Evolutionary conservation across 331 rosid genomes (phyloP), one percentile per base, ranked within the genome.

Genomic region (Quercus tomentella): DNA sequence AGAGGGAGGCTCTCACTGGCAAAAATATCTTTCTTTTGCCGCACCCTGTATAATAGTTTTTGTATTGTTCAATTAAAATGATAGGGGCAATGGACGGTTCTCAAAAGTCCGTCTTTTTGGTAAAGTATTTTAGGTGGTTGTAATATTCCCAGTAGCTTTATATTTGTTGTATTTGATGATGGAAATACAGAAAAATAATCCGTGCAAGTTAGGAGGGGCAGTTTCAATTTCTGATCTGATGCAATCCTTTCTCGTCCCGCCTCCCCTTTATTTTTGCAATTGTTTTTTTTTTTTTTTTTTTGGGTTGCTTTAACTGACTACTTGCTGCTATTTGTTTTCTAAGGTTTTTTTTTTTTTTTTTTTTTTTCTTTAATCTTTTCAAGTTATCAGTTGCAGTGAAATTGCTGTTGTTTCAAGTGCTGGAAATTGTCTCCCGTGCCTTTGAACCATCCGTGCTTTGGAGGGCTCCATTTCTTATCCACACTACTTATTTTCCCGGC

Each of bases 81-180:
- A 76, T 89, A 86, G 93, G 89, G 89, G 91, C 67, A 58, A 82
- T 83, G 83, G 84, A 86, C 73, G 86, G 83, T 80, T 82, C 81
- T 60, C 76, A 83, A 56, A 14, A 58, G 81, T 69, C 84, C 71
- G 80, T 76, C 82, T 84, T 86, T 90, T 90, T 87, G 92, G 79
- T 85, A 80, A 83, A 82, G 71, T 86, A 75, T 82, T 69, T 87
- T 92, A 87, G 97, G 94, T 79, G 82, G 88, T 84, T 89, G 87
- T 89, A 88, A 81, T 90, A 84, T 88, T 81, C 17, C 79, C 88
- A 86, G 90, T 92, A 80, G 84, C 92, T 89, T 87, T 88, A 87
- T 88, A 85, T 93, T 88, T 86, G 93, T 88, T 84, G 93, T 90
- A 90, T 89, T 90, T 75, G 89, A 86, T 75, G 89, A 86, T 83